Evolutionary conservation across 768 basidiomycete genomes (phyloP).

Genomic region (Kwoniella sp.): DNA sequence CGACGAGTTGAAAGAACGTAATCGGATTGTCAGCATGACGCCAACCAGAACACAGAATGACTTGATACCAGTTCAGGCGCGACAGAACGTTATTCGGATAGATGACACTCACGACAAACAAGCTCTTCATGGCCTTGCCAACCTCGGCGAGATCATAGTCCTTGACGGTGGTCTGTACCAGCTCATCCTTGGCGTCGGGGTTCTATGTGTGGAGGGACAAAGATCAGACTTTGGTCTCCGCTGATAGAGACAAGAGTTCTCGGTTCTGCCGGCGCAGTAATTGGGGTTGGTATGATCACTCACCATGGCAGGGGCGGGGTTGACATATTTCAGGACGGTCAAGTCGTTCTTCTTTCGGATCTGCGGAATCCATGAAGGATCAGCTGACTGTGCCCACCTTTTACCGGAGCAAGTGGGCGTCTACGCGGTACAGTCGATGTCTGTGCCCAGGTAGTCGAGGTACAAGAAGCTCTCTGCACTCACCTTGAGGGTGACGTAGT

Average conservation of each 20-base stretch:
- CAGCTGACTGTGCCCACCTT: too few species aligned
- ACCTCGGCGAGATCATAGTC: slow-evolving; percentile 92
- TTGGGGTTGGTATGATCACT: slow-evolving; percentile 39
- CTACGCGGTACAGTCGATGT: too few species aligned
- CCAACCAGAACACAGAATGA: too few species aligned
- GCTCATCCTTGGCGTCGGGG: slow-evolving; percentile 60
- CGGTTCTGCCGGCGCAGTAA: background rate
- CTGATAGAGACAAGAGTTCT: background rate
- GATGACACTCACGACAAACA: slow-evolving; percentile 54
- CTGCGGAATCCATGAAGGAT: slow-evolving; percentile 57
- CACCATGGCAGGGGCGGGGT: slow-evolving; percentile 75
- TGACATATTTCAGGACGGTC: slow-evolving; percentile 94
- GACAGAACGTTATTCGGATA: too few species aligned
- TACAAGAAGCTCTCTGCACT: slow-evolving; percentile 45
- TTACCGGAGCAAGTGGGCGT: too few species aligned
- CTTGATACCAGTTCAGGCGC: background rate
- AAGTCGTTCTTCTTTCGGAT: slow-evolving; percentile 94
- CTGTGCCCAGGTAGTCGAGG: background rate
- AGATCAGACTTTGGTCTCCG: background rate
- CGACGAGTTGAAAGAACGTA: too few species aligned
- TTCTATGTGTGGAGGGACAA: slow-evolving; percentile 55
- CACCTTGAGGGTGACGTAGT: slow-evolving; percentile 75
- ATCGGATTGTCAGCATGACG: too few species aligned
- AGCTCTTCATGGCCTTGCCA: slow-evolving; percentile 64
- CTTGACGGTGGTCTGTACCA: slow-evolving; percentile 85